A percentile compares a stretch with the other conserved stretches of the same genome.
Conservation (phyloP, 805 yeast species). For the Cyberlindnera americana region DNA sequence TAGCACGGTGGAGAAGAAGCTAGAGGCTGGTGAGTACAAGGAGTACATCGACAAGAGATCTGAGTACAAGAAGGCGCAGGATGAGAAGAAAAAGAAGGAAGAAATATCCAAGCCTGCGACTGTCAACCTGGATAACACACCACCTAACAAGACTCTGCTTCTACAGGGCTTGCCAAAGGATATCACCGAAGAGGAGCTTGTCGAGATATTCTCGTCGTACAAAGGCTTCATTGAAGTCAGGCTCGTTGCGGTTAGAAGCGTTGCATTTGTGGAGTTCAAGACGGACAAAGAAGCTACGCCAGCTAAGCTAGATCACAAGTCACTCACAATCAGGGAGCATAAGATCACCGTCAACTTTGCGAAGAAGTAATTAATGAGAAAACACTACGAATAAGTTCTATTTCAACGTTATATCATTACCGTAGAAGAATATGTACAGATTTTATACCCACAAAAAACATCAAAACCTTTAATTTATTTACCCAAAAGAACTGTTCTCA, state of each 20-base stretch:
- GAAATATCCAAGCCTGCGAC: constrained; percentile 12
- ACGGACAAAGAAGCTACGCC: constrained; percentile 47
- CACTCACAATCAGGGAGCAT: constrained; percentile 17
- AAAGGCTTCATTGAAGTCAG: constrained; percentile 67
- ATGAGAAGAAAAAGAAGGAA: constrained; percentile 17
- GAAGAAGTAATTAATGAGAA: constrained; percentile 27
- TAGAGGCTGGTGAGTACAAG: constrained; percentile 14
- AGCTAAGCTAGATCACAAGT: constrained; percentile 30
- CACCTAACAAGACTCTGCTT: constrained; percentile 69
- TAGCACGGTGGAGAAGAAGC: constrained; percentile 14
- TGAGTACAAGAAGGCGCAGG: constrained; percentile 16
- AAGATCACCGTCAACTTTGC: constrained; percentile 12
- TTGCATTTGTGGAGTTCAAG: constrained; percentile 81
- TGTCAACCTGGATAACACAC: constrained; percentile 32
- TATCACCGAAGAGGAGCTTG: constrained; percentile 38
- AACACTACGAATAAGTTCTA: too few species aligned
- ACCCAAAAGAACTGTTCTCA: constrained; percentile 75
- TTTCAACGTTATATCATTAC: constrained; percentile 4
- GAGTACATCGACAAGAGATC: constrained; percentile 21
- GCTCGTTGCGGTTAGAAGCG: constrained; percentile 58
- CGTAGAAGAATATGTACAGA: neutral
- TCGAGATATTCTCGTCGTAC: constrained; percentile 42
- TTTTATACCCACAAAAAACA: neutral
- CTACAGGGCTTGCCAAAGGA: constrained; percentile 59
- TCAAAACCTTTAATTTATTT: constrained; percentile 34